These are phyloP conservation scores for Epichloe brachyelytri DNA, from an alignment of 2,329 filamentous ascomycete genomes.

Conservation along the genomic window DNA sequence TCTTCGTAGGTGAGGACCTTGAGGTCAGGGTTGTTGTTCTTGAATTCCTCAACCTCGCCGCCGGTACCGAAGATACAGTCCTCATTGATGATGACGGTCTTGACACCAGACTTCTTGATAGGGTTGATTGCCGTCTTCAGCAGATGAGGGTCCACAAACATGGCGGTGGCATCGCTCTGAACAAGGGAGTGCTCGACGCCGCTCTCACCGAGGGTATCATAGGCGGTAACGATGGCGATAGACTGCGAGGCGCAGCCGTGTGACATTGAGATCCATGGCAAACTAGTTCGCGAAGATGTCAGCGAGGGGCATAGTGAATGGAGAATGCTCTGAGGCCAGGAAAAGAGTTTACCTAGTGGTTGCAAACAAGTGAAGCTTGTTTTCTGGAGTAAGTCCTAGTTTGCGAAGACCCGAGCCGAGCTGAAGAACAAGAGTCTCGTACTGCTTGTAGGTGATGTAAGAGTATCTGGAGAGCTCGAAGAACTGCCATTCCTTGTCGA, in stretches of 20 bases:
- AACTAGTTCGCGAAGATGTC: constrained; percentile 29
- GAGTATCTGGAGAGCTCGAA: constrained; percentile 71
- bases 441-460: constrained; percentile 69
- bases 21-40: constrained; percentile 40
- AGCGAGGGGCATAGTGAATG: neutral
- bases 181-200: constrained; percentile 77
- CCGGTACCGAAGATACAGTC: constrained; percentile 36
- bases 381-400: constrained; percentile 53
- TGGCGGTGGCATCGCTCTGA: constrained; percentile 67
- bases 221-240: constrained; percentile 84
- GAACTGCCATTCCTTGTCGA: constrained; percentile 85
- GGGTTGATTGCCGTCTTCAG: constrained; percentile 45
- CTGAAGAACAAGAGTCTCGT: constrained; percentile 55
- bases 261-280: constrained; percentile 73
- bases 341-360: constrained; percentile 52
- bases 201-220: constrained; percentile 78
- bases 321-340: neutral
- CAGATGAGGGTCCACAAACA: constrained; percentile 78
- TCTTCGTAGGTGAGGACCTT: constrained; percentile 42
- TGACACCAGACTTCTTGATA: constrained; percentile 43
- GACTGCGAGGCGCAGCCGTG: constrained; percentile 72
- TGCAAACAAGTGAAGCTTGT: constrained; percentile 71
- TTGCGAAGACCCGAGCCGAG: constrained; percentile 62
- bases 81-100: constrained; percentile 51
- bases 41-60: constrained; percentile 42